Conservation (phyloP, 441 rosid species). For the Gossypium lobatum region DNA sequence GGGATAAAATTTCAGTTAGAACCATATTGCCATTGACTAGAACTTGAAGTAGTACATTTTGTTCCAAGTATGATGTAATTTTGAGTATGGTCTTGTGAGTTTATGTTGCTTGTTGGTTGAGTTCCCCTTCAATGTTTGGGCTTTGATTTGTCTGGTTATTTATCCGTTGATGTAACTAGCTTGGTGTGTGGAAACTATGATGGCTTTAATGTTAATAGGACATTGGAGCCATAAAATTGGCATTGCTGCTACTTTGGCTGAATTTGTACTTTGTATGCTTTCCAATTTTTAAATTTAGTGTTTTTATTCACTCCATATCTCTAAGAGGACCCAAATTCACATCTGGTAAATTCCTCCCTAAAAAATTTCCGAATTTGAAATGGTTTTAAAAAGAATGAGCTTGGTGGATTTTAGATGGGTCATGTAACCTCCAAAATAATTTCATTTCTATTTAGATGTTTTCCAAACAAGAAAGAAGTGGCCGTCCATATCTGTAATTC, state of each 20-base stretch:
- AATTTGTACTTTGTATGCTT: no score
- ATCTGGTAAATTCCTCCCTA: background rate
- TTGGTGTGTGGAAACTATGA: background rate
- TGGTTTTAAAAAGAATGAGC: background rate
- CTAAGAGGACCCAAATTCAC: background rate
- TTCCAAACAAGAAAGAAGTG: background rate
- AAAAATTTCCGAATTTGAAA: background rate
- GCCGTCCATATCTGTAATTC: background rate
- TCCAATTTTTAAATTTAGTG: background rate
- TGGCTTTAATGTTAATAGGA: background rate
- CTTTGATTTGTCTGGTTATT: background rate
- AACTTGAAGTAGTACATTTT: background rate
- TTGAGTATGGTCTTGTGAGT: background rate
- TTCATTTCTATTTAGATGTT: background rate
- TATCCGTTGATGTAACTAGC: background rate
- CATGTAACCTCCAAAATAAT: background rate
- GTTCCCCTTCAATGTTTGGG: background rate
- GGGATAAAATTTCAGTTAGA: background rate
- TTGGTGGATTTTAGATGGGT: background rate
- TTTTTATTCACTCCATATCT: background rate
- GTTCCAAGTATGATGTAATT: background rate
- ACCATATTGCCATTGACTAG: conserved; percentile 11
- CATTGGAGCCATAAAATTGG: background rate
- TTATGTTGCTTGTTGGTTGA: background rate
- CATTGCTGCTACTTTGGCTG: background rate